Percentiles rank a stretch among this genome's conserved stretches.
Evolutionary conservation across 1,284 basidiomycete genomes (phyloP).

Genomic region (Termitomyces sp.): DNA sequence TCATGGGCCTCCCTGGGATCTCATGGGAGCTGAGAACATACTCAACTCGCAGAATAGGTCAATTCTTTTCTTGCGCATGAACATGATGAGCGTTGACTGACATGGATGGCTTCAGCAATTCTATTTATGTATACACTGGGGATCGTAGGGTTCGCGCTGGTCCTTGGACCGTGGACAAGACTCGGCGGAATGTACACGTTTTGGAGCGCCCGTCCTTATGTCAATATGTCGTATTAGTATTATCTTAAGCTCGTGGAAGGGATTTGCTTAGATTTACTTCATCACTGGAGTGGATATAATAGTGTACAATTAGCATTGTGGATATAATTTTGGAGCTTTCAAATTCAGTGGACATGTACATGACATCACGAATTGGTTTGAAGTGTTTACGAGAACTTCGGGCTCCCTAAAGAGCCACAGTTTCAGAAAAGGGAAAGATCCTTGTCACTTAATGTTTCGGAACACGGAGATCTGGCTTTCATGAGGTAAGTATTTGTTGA

Average conservation of each 20-base stretch:
- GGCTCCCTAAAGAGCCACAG: too few relatives aligned
- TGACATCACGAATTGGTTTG: too few relatives aligned
- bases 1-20: slow-evolving; percentile 83
- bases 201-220: slow-evolving; percentile 24
- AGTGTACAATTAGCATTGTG: not conserved
- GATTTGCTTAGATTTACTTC: not conserved
- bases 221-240: slow-evolving; percentile 13
- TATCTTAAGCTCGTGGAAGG: not conserved
- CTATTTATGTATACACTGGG: slow-evolving; percentile 43
- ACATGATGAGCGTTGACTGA: not conserved
- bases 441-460: too few relatives aligned
- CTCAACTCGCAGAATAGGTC: slow-evolving; percentile 26
- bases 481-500: not conserved
- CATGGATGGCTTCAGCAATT: slow-evolving; percentile 34
- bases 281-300: not conserved
- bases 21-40: slow-evolving; percentile 26
- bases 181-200: slow-evolving; percentile 27
- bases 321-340: not conserved
- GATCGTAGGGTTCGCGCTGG: slow-evolving; percentile 37
- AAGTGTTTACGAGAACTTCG: too few relatives aligned
- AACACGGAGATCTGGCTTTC: too few relatives aligned
- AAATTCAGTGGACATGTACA: not conserved
- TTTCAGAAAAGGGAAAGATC: too few relatives aligned
- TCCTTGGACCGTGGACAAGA: slow-evolving; percentile 32
- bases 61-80: slow-evolving; percentile 6